Evolutionary conservation across 106 monocot species (phyloP), one percentile per base, ranked within the genome.

Genomic region (Phalaenopsis equestris): DNA sequence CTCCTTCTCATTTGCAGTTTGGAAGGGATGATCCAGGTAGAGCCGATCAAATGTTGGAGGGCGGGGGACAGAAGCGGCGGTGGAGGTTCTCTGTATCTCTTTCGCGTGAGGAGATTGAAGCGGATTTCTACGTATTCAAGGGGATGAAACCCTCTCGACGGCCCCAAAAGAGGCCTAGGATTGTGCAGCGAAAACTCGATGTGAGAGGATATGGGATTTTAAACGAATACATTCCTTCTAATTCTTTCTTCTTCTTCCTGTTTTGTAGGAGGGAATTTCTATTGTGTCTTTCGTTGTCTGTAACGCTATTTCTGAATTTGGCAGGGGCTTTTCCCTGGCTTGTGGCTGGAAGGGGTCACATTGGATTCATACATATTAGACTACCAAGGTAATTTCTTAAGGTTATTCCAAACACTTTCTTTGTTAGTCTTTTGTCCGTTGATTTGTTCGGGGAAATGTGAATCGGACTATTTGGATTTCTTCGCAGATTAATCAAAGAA

Each of bases 31-130:
- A 23, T 24, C 36, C 39, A 19, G 16, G 41, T 8, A 24, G n/a
- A 7, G 64, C 21, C 64, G 64, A 24, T 52, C 48, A 48, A 11
- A 48, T 48, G 11, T 38, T 39, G 72, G 38, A 72, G 72, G 77
- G 19, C 30, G 67, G 19, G 18, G 47, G 41, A 1, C 38, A 48
- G 67, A 45, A 37, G 24, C 15, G 41, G 58, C 49, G 24, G 41
- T 55, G 6, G 75, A 72, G 15, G 72, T 85, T 90, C 49, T 85
- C 82, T 36, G 37, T 87, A 3, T 36, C 73, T 41, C 84, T 90
- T 11, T 78, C 87, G 6, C 42, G 37, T 9, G 78, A 87, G 61
- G 90, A 90, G 76, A 90, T 87, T 49, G 90, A 77, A 48, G 87
- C 80, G 75, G 90, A 90, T 65, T 82, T 90, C 15, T 18, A 78